Conservation (phyloP, 768 basidiomycete genomes). For the Suillus clintonianus region DNA sequence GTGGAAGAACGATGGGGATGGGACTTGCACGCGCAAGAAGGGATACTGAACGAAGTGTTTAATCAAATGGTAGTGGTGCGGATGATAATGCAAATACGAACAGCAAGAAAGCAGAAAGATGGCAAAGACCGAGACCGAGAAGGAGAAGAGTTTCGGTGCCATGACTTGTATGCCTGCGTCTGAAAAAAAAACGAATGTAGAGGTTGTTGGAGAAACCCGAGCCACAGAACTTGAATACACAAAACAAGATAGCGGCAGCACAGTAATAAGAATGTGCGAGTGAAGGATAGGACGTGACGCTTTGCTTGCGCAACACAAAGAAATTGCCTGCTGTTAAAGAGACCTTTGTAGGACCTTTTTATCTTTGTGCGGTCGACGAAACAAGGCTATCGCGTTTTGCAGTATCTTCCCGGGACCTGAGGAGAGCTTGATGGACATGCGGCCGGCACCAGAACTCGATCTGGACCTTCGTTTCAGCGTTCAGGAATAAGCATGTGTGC, state of each 20-base stretch:
- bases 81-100: slow-evolving; percentile 3
- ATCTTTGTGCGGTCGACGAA: neutral
- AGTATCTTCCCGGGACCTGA: neutral
- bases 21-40: slow-evolving; percentile 8
- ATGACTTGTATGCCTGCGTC: neutral
- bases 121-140: slow-evolving; percentile 1
- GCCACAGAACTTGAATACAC: neutral
- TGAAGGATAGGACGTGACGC: neutral
- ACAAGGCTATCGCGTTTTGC: neutral
- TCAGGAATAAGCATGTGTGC: neutral
- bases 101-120: slow-evolving; percentile 8
- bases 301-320: neutral
- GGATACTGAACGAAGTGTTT: slow-evolving; percentile 4
- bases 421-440: neutral
- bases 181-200: neutral
- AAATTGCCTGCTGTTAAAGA: neutral
- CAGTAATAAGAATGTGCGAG: neutral
- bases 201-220: neutral
- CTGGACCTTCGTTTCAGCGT: slow-evolving; percentile 1
- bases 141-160: slow-evolving; percentile 2
- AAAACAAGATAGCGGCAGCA: neutral
- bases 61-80: neutral
- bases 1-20: slow-evolving; percentile 11
- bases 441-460: neutral
- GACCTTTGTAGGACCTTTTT: neutral